Percentiles rank a stretch among this genome's conserved stretches.
These are phyloP conservation scores for Ophiocordyceps polyrhachis-furcata DNA, from an alignment of 2,329 filamentous ascomycete genomes.

Conservation along the genomic window DNA sequence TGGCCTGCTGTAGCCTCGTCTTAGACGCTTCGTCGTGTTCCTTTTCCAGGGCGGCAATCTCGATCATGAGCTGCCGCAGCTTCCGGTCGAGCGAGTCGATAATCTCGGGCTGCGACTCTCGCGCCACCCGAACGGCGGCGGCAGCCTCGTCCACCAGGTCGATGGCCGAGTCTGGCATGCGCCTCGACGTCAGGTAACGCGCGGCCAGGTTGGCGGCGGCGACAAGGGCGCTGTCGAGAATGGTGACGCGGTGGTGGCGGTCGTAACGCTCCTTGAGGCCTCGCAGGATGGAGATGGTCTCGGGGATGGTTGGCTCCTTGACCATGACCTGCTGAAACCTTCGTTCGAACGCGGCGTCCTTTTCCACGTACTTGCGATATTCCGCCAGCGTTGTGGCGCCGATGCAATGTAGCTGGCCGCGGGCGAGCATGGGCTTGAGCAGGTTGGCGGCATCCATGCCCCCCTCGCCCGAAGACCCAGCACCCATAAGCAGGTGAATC, in stretches of 20 bases:
- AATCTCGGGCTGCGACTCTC: conserved; percentile 90
- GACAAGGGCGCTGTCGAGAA: conserved; percentile 84
- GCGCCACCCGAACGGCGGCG: conserved; percentile 84
- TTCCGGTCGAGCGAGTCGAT: conserved; percentile 88
- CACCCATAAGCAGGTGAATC: conserved; percentile 96
- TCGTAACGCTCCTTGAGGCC: conserved; percentile 97
- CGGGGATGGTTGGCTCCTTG: conserved; percentile 74
- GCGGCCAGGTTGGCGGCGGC: conserved; percentile 80
- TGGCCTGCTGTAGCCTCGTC: conserved; percentile 61
- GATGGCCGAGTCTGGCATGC: conserved; percentile 89
- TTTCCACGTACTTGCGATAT: conserved; percentile 98
- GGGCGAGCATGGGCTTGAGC: conserved; percentile 93
- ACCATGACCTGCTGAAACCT: conserved; percentile 97
- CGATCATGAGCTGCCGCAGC: conserved; percentile 81
- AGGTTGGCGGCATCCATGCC: conserved; percentile 98
- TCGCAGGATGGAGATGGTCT: conserved; percentile 95
- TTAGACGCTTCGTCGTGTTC: conserved; percentile 92
- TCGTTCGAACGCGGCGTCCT: conserved; percentile 93
- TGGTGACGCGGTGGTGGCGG: conserved; percentile 93
- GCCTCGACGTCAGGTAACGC: conserved; percentile 76
- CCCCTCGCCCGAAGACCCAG: conserved; percentile 81
- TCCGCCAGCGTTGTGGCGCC: conserved; percentile 89
- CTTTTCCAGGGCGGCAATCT: conserved; percentile 85
- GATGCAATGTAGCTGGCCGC: conserved; percentile 93
- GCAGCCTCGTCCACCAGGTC: conserved; percentile 93